Conservation (phyloP, 2,329 filamentous ascomycete species). For the Cordyceps fumosorosea region DNA sequence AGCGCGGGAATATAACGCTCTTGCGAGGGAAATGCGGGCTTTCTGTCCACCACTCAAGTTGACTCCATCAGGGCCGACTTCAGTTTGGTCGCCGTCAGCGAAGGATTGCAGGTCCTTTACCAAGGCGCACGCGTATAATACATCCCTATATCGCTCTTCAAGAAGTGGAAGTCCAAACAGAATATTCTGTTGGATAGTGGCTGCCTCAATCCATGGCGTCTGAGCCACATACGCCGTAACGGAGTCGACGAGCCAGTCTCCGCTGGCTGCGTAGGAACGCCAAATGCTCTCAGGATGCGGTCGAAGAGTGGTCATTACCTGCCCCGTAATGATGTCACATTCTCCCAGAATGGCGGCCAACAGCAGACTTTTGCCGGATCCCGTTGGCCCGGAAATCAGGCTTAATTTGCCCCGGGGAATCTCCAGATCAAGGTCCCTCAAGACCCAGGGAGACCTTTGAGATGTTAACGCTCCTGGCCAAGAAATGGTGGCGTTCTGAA, state of each 20-base stretch:
- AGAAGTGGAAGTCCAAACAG: neutral
- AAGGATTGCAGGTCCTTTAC: neutral
- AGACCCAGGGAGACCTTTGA: neutral
- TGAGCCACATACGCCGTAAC: neutral
- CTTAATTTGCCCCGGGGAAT: neutral
- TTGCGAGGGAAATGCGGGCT: neutral
- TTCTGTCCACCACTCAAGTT: conserved; percentile 2
- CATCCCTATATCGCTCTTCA: neutral
- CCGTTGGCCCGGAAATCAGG: neutral
- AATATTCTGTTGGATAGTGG: neutral
- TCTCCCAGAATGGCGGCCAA: neutral
- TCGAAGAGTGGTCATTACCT: neutral
- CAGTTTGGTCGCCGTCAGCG: neutral
- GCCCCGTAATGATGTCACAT: neutral
- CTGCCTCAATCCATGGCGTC: neutral
- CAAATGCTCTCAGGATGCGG: neutral
- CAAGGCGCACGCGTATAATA: neutral
- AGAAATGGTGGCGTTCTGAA: neutral
- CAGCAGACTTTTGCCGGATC: neutral
- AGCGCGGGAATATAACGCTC: neutral
- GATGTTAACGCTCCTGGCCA: neutral
- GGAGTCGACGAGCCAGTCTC: neutral
- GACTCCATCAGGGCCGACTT: neutral
- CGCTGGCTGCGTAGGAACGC: neutral
- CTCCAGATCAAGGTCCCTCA: neutral